Conservation (phyloP, 768 basidiomycete genomes). For the Leccinum sublutescens region DNA sequence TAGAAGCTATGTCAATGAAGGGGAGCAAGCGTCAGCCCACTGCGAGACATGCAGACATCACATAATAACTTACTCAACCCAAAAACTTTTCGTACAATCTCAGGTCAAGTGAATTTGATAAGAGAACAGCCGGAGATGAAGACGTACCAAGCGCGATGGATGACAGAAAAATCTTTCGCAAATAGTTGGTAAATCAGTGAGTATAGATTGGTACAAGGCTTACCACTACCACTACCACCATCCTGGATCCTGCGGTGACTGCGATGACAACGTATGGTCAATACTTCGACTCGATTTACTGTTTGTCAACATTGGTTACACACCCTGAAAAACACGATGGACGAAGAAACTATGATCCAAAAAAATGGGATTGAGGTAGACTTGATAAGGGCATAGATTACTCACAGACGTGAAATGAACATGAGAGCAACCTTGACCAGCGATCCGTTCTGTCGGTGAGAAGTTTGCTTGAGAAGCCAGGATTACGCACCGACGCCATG, state of each 20-base stretch:
- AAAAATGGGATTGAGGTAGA: neutral
- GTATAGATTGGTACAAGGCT: neutral
- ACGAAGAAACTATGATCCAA: slow-evolving; percentile 23
- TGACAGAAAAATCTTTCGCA: slow-evolving; percentile 17
- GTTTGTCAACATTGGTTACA: neutral
- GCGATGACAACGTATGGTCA: neutral
- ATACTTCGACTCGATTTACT: too few relatives aligned
- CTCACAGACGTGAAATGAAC: slow-evolving; percentile 29
- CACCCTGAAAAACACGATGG: slow-evolving; percentile 26
- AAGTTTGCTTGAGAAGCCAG: neutral
- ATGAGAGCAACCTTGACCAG: slow-evolving; percentile 23
- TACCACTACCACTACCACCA: slow-evolving; percentile 18
- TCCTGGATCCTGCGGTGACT: slow-evolving; percentile 24
- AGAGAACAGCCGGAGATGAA: neutral
- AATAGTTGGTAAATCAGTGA: neutral
- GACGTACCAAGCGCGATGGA: slow-evolving; percentile 24
- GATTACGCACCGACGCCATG: slow-evolving; percentile 22
- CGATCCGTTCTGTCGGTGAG: neutral
- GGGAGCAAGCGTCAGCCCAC: neutral
- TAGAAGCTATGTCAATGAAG: slow-evolving; percentile 11
- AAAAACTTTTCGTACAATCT: slow-evolving; percentile 19
- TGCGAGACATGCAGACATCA: neutral
- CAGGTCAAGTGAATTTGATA: slow-evolving; percentile 13
- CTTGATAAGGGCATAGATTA: neutral
- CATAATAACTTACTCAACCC: slow-evolving; percentile 26